Conservation (phyloP, 2,329 filamentous ascomycete species). For the Cyclaneusma minus region DNA sequence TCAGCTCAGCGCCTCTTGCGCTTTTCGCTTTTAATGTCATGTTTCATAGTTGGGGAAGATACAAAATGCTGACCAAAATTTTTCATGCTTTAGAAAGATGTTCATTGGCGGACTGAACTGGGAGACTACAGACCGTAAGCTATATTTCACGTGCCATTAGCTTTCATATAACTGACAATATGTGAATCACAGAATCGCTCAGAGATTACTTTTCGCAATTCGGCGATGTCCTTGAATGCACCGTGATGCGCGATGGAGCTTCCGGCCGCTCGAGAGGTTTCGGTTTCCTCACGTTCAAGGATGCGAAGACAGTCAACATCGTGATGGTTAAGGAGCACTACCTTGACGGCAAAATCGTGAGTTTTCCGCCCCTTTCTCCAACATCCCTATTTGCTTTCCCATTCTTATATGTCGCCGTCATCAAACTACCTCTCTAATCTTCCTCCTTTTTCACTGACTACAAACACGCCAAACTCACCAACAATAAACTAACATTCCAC, state of each 20-base stretch:
- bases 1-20: too few species aligned
- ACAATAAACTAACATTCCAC: slow-evolving; percentile 7
- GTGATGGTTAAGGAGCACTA: slow-evolving; percentile 99
- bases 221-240: slow-evolving; percentile 93
- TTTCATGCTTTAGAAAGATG: slow-evolving; percentile 66
- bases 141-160: slow-evolving; percentile 4
- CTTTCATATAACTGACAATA: slow-evolving; percentile 15
- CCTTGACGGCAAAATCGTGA: slow-evolving; percentile 93
- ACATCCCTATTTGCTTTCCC: slow-evolving; percentile 7
- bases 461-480: background rate
- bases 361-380: slow-evolving; percentile 18
- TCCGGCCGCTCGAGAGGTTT: slow-evolving; percentile 91
- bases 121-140: slow-evolving; percentile 96
- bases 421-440: slow-evolving; percentile 14
- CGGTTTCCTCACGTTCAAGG: slow-evolving; percentile 94
- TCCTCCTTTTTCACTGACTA: too few species aligned
- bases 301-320: slow-evolving; percentile 94
- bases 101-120: slow-evolving; percentile 98
- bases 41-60: too few species aligned
- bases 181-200: slow-evolving; percentile 64
- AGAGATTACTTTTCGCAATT: slow-evolving; percentile 97
- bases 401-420: slow-evolving; percentile 5
- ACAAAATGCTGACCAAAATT: too few species aligned
- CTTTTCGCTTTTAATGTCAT: too few species aligned
- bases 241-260: slow-evolving; percentile 95